Conservation (phyloP, 1,284 basidiomycete genomes). For the Marasmius tenuissimus region DNA sequence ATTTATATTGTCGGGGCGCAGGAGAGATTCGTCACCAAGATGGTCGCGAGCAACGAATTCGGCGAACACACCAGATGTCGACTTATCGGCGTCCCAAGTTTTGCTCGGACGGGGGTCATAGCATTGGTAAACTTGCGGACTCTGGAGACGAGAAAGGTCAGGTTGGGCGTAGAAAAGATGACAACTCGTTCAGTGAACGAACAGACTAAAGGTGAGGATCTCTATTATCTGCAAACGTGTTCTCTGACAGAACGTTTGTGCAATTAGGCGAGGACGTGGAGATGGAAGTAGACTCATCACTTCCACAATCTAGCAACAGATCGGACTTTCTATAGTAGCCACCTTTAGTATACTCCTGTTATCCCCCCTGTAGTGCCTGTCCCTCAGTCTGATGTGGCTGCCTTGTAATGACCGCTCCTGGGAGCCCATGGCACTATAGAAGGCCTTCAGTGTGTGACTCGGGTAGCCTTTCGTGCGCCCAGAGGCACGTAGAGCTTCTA, state of each 20-base stretch:
- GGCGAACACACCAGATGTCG: slow-evolving; percentile 49
- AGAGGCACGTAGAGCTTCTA: no score
- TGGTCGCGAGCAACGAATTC: slow-evolving; percentile 47
- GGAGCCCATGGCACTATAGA: no score
- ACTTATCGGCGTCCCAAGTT: slow-evolving; percentile 83
- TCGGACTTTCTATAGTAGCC: neutral
- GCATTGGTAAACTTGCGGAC: slow-evolving; percentile 57
- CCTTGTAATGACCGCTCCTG: no score
- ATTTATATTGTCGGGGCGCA: slow-evolving; percentile 95
- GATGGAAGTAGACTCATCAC: slow-evolving; percentile 1
- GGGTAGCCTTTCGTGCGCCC: no score
- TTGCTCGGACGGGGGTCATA: slow-evolving; percentile 67
- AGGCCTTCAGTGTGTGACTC: no score
- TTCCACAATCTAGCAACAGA: slow-evolving; percentile 6
- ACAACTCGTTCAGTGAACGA: slow-evolving; percentile 16
- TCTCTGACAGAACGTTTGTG: neutral
- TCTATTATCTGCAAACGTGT: neutral
- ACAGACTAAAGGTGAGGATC: slow-evolving; percentile 17
- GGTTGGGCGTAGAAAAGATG: slow-evolving; percentile 39
- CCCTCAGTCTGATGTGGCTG: no score
- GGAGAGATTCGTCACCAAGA: slow-evolving; percentile 74
- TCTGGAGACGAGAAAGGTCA: slow-evolving; percentile 47
- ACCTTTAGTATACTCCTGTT: neutral
- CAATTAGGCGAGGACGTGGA: neutral
- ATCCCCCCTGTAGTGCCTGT: neutral